A percentile compares a stretch with the other conserved stretches of the same genome.
Evolutionary conservation across 2,329 filamentous ascomycete species (phyloP).

Genomic region (Alternaria sp.): DNA sequence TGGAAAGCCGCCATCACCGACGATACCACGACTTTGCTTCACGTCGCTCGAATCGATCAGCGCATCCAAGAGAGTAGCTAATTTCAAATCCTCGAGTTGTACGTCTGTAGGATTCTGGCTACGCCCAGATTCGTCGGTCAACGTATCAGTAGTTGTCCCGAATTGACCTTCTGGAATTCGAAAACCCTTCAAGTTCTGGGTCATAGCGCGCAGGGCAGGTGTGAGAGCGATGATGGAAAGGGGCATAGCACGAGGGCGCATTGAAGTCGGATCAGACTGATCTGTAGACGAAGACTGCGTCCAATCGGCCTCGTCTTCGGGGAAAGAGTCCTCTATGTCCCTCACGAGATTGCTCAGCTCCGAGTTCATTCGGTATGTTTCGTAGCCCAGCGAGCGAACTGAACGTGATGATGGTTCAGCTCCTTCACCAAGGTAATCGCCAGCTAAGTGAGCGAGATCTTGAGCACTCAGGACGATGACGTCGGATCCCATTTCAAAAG

Average conservation of each 20-base stretch:
- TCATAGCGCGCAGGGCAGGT: slow-evolving; percentile 29
- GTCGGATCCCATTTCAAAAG: slow-evolving; percentile 69
- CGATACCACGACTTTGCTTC: slow-evolving; percentile 36
- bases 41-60: slow-evolving; percentile 43
- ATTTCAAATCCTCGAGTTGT: slow-evolving; percentile 50
- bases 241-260: slow-evolving; percentile 18
- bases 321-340: slow-evolving; percentile 34
- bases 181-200: slow-evolving; percentile 23
- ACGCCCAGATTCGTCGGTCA: slow-evolving; percentile 27
- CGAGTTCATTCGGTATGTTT: slow-evolving; percentile 58
- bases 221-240: slow-evolving; percentile 31
- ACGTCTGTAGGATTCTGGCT: slow-evolving; percentile 38
- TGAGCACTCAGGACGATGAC: slow-evolving; percentile 73
- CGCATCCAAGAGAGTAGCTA: slow-evolving; percentile 43
- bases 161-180: slow-evolving; percentile 18
- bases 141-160: slow-evolving; percentile 18
- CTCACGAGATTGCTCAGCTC: slow-evolving; percentile 35
- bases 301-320: slow-evolving; percentile 51
- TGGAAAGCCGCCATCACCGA: slow-evolving; percentile 7
- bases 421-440: slow-evolving; percentile 73
- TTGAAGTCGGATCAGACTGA: slow-evolving; percentile 17
- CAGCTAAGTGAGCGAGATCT: slow-evolving; percentile 73
- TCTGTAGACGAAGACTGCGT: slow-evolving; percentile 23
- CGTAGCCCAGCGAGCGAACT: slow-evolving; percentile 62
- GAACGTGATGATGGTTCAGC: slow-evolving; percentile 58